Evolutionary conservation across 257 asterid genomes (phyloP).

Genomic region (Nicotiana undulata): DNA sequence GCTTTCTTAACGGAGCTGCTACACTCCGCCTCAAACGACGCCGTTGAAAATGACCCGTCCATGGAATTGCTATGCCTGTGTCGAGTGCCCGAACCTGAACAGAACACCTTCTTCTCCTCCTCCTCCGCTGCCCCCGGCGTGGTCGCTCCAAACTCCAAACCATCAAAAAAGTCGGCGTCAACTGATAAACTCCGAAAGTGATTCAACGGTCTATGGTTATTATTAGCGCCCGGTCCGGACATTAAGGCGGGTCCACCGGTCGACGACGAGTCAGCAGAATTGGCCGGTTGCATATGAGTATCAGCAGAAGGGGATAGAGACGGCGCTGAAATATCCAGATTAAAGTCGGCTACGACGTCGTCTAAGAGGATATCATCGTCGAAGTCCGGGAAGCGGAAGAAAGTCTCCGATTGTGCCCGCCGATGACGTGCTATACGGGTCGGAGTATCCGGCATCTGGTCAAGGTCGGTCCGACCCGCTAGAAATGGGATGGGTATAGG

Average conservation of each 20-base stretch:
- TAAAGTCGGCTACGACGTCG: conserved; percentile 55
- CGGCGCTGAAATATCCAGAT: conserved; percentile 28
- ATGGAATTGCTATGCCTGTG: conserved; percentile 73
- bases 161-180: conserved; percentile 81
- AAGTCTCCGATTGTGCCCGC: conserved; percentile 83
- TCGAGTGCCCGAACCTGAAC: conserved; percentile 17
- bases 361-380: conserved; percentile 64
- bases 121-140: conserved; percentile 8
- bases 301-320: conserved; percentile 12
- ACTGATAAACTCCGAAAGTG: conserved; percentile 78
- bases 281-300: conserved; percentile 7
- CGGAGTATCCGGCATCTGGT: conserved; percentile 81
- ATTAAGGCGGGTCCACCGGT: conserved; percentile 16
- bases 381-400: conserved; percentile 69
- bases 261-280: conserved; percentile 26
- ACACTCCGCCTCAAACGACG: conserved; percentile 47
- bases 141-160: conserved; percentile 42
- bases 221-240: neutral
- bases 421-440: conserved; percentile 68
- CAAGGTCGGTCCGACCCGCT: conserved; percentile 46
- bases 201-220: conserved; percentile 22
- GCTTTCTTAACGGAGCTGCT: conserved; percentile 52
- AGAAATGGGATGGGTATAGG: conserved; percentile 28
- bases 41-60: conserved; percentile 59
- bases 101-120: conserved; percentile 14